These are phyloP conservation scores for Davidsoniella virescens DNA, from an alignment of 2,329 filamentous ascomycete genomes.

Conservation along the genomic window DNA sequence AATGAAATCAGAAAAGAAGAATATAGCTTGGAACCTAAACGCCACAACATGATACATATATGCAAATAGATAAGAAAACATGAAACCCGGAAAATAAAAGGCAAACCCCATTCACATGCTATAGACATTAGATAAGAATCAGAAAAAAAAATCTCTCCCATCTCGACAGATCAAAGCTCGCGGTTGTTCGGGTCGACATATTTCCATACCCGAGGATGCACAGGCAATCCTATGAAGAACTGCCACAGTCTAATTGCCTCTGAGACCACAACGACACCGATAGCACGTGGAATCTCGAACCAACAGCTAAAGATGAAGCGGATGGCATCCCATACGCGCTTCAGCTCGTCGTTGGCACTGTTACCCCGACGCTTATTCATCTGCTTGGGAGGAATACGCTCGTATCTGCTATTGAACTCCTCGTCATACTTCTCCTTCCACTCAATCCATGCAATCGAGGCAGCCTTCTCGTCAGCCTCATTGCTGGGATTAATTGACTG, in stretches of 20 bases:
- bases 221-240: conserved; percentile 36
- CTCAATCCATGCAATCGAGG: conserved; percentile 15
- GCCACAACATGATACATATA: neutral
- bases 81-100: neutral
- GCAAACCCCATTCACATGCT: neutral
- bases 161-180: conserved; percentile 26
- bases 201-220: conserved; percentile 31
- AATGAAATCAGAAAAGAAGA: neutral
- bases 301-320: conserved; percentile 34
- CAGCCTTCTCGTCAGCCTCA: conserved; percentile 16
- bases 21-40: too few species aligned
- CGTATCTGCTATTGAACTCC: conserved; percentile 17
- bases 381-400: conserved; percentile 21
- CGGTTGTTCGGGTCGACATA: conserved; percentile 29
- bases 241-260: conserved; percentile 33
- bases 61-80: neutral
- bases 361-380: conserved; percentile 25
- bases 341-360: conserved; percentile 17
- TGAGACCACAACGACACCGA: conserved; percentile 22
- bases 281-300: conserved; percentile 40
- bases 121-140: neutral
- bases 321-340: conserved; percentile 15
- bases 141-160: too few species aligned
- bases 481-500: neutral
- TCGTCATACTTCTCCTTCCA: conserved; percentile 17